A percentile compares a stretch with the other conserved stretches of the same genome.
Conservation (phyloP, 2,329 filamentous ascomycete species). For the Gyromitra esculenta region DNA sequence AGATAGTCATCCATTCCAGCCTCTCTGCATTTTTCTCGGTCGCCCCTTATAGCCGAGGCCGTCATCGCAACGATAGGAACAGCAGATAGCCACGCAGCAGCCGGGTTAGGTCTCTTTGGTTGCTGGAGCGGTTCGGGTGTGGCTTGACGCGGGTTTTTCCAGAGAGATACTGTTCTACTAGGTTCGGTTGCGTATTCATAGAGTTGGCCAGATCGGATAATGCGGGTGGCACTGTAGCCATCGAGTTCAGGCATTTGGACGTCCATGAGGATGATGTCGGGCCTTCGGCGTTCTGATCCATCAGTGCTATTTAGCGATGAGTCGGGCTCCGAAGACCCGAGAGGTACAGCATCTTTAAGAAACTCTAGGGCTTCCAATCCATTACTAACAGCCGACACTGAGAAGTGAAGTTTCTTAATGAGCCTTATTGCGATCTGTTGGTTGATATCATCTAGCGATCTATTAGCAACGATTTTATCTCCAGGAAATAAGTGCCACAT, state of each 20-base stretch:
- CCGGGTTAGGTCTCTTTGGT: constrained; percentile 59
- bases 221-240: constrained; percentile 79
- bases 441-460: constrained; percentile 66
- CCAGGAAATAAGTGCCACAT: constrained; percentile 59
- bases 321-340: constrained; percentile 60
- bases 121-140: constrained; percentile 9
- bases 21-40: constrained; percentile 76
- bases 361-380: constrained; percentile 82
- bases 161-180: constrained; percentile 32
- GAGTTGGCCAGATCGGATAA: constrained; percentile 73
- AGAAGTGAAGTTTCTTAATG: constrained; percentile 77
- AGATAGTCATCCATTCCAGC: constrained; percentile 82
- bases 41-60: constrained; percentile 79
- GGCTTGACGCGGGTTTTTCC: constrained; percentile 41
- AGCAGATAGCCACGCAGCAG: constrained; percentile 62
- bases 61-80: constrained; percentile 86
- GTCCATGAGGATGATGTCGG: constrained; percentile 82
- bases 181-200: constrained; percentile 62
- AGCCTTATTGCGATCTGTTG: constrained; percentile 80
- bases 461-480: constrained; percentile 58
- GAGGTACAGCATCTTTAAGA: constrained; percentile 65
- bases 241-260: constrained; percentile 81
- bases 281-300: constrained; percentile 60
- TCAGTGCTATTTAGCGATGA: constrained; percentile 57
- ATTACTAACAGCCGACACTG: constrained; percentile 77